Evolutionary conservation across 192 early-diverging fungal genomes (phyloP), one percentile per base, ranked within the genome.

Genomic region (Gryganskiella cystojenkinii): DNA sequence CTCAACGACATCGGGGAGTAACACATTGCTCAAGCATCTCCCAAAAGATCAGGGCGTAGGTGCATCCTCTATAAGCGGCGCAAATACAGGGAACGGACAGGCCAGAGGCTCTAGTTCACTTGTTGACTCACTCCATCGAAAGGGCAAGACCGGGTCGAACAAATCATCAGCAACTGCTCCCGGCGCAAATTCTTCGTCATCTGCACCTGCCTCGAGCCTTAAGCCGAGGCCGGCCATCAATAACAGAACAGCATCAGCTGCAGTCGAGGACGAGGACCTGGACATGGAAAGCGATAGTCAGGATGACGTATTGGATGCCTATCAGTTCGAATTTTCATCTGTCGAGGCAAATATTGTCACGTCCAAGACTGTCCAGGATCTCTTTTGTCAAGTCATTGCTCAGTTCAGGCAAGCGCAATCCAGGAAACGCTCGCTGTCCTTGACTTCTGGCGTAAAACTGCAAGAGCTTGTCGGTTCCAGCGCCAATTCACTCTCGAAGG

Each of bases 341-440:
- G 62, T 83, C 22, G 79, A 80, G 14, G 67, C 63, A n/a, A 83
- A 83, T 37, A 76, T 73, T 35, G 67, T 83, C 50, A 60, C 68
- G 15, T 81, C 79, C 27, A 83, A 83, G 31, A 71, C 70, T 9
- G 82, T 78, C 13, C 70, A 81, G 44, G 78, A 80, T 42, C 66
- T 83, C 9, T 83, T 83, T 30, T 67, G 67, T 14, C 66, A 69
- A 49, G 61, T 71, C 9, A 70, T 81, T 42, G 47, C 78, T 13
- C 71, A 83, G 49, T 83, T 71, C 46, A 56, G 70, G 3, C 81
- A 82, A 35, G 76, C 71, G 2, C 81, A 80, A 34, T 71, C 68
- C 27, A 78, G 73, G 51, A 83, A 83, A 37, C 80, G 79, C 22
- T 81, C 79, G 10, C 66, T 83, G 11, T 83, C 82, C 9, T 25